Base-by-base conservation (phyloP, 225 moss, liverwort and hornwort genomes). In the Pseudoscleropodium purum region DNA sequence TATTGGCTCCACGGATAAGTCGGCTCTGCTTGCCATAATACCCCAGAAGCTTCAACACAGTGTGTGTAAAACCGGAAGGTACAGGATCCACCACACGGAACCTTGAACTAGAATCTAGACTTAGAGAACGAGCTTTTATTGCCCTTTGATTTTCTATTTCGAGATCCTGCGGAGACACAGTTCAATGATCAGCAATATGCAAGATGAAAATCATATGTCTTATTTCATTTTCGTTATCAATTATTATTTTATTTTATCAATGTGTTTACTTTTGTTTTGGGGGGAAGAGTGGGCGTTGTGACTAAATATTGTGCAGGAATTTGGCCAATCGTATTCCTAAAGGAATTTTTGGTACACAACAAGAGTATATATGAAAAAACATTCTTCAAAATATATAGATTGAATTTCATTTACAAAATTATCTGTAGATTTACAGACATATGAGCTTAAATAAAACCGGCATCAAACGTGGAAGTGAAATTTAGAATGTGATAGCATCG, bases 1-100 rank as follows among this genome's bases (percentile, higher is more conserved):
- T 91, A 84, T 91, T 96, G 34, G 94, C 94, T 84, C 99, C 99
- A 81, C 99, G 96, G 75, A 99, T 97, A 87, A 99, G 96, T 66
- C 91, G 95, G 89, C 97, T 97, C 90, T 99, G 95, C 90, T 92
- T 95, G 77, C 96, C 94, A 88, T 96, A 97, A 86, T 92, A 99
- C 34, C 99, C 99, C 83, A 99, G 89, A 87, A 99, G 72, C 91
- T 93, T 97, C 90, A 97, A 83, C 66, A 93, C 91, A 62, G 94
- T 84, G 72, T 92, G 92, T 47, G 87, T 82, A 68, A 96, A 94
- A 54, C 99, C 97, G 62, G 90, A 82, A 36, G 97, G 93, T 21
- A 90, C 89, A 69, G 97, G 95, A 92, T 99, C 99, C 79, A 92
- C 92, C 81, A 96, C 91, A 86, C 95, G 93, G 72, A 95, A 86